phyloP scores from a whole-genome alignment of 2,329 filamentous ascomycete species.

The Fusarium duplospermum region DNA sequence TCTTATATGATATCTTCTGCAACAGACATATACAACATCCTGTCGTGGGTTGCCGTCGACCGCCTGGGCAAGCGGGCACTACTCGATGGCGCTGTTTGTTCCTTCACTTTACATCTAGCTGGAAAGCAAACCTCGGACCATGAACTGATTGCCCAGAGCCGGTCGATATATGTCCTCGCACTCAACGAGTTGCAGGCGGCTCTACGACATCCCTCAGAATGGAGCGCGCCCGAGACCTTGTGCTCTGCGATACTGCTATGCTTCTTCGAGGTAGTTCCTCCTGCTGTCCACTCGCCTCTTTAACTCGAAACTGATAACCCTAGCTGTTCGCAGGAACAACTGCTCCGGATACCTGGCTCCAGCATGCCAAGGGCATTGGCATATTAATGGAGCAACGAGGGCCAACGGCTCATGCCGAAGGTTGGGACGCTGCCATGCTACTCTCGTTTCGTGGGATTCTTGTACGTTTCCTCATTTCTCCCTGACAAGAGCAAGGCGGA shows the following conservation, averaged over 20 bases:
- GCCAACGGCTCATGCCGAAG: slow-evolving; percentile 47
- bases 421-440: slow-evolving; percentile 53
- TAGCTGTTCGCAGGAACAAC: slow-evolving; percentile 57
- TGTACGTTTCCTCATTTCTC: slow-evolving; percentile 42
- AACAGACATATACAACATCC: slow-evolving; percentile 40
- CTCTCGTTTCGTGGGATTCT: slow-evolving; percentile 53
- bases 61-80: slow-evolving; percentile 50
- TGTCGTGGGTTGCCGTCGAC: slow-evolving; percentile 43
- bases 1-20: slow-evolving; percentile 31
- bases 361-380: slow-evolving; percentile 53
- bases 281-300: neutral
- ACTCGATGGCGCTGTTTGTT: slow-evolving; percentile 54
- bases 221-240: slow-evolving; percentile 55
- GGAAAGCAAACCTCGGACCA: slow-evolving; percentile 50
- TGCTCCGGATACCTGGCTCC: slow-evolving; percentile 51
- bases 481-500: slow-evolving; percentile 2
- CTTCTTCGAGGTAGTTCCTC: slow-evolving; percentile 51
- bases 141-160: slow-evolving; percentile 49
- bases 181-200: slow-evolving; percentile 50
- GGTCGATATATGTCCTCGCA: slow-evolving; percentile 53
- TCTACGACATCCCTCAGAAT: slow-evolving; percentile 52
- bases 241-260: slow-evolving; percentile 56
- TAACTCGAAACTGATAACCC: slow-evolving; percentile 21
- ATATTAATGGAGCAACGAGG: slow-evolving; percentile 55
- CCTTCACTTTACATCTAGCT: slow-evolving; percentile 52